Base-by-base conservation (phyloP, 1,284 basidiomycete species). In the Ceratobasidium sp. region DNA sequence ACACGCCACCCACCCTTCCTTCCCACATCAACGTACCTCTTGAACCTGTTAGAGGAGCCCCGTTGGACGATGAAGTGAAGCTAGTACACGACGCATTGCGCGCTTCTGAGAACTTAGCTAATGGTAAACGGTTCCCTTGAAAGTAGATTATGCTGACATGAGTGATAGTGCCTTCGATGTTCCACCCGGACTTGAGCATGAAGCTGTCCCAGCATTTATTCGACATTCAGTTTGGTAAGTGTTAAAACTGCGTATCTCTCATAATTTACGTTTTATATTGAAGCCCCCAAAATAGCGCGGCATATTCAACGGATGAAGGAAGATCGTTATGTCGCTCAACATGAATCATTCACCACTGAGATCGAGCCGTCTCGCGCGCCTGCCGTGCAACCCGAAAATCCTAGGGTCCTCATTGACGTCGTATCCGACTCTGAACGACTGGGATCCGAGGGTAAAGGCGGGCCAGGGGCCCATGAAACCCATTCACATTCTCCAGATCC, bases 1-100 rank as follows among this genome's bases (percentile, higher is more conserved):
- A 60, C 24, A 60, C 45, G 9, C 69, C 69, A 11, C 69, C 69
- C 8, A 31, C 41, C 8, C 45, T 72, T n/a, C 69, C 69, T 4
- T 45, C 69, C 2, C 69, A 72, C 33, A 51, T 72, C 27, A 27
- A 44, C 11, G 27, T 51, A 22, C 5, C 4, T 1, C 47, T 72
- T 14, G 57, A 60, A 3, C 69, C 57, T 5, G 45, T 71, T 8
- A 33, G 45, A 3, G 27, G 45, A 1, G 14, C 44, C 5, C 67
- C 67, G 2, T 48, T 56, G 1, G 31, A 71, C 31, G 56, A 60
- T 14, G 41, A 71, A 27, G 31, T 71, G 27, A 71, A 57, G 15
- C 22, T 41, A 29, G 67, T 59, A 14, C 56, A 71, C 7, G 22
- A 15, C 2, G 56, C 67, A 7, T n/a, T 72, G 14, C 54, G 69